Conservation (phyloP, 306 rosid species). For the Bauhinia variegata region DNA sequence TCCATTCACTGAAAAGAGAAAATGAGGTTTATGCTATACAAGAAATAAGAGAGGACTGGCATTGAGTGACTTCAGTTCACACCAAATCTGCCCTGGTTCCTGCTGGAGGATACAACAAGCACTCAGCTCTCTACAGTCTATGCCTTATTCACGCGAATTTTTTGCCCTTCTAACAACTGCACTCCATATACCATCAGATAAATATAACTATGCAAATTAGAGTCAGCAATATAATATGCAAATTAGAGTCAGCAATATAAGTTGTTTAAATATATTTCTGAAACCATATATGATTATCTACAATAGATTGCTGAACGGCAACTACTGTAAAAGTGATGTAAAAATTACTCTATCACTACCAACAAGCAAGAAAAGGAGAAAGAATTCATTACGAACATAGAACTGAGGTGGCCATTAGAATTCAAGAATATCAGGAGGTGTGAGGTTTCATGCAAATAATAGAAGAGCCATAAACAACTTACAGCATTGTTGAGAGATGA, state of each 20-base stretch:
- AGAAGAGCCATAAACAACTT: slow-evolving; percentile 45
- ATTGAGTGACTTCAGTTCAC: slow-evolving; percentile 23
- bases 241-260: slow-evolving; percentile 16
- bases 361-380: slow-evolving; percentile 20
- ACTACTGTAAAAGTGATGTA: neutral
- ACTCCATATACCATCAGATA: slow-evolving; percentile 24
- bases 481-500: slow-evolving; percentile 80
- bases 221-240: slow-evolving; percentile 16
- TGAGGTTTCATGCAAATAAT: slow-evolving; percentile 17
- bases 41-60: slow-evolving; percentile 14
- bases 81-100: slow-evolving; percentile 16
- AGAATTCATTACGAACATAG: neutral
- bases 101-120: slow-evolving; percentile 25
- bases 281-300: slow-evolving; percentile 3
- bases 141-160: slow-evolving; percentile 88
- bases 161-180: slow-evolving; percentile 88
- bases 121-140: slow-evolving; percentile 36
- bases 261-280: neutral
- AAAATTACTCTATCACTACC: slow-evolving; percentile 24
- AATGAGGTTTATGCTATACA: slow-evolving; percentile 36
- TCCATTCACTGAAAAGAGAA: slow-evolving; percentile 18
- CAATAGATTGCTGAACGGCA: neutral
- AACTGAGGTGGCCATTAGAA: neutral
- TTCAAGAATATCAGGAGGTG: slow-evolving; percentile 19
- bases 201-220: slow-evolving; percentile 9